Evolutionary conservation across 441 rosid species (phyloP).

Genomic region (Adansonia grandidieri): DNA sequence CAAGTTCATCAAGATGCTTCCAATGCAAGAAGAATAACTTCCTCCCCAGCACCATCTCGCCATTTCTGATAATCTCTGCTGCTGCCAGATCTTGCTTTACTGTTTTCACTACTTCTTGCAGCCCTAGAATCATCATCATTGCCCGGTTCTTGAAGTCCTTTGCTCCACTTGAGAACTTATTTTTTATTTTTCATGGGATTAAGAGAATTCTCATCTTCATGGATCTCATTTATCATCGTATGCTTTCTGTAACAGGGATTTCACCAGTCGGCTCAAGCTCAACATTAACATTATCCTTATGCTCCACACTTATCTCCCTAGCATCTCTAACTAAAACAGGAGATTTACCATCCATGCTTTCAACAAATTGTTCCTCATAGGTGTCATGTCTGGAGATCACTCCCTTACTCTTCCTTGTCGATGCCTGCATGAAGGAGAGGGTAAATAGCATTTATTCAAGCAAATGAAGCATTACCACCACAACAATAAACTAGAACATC

Average conservation of each 20-base stretch:
- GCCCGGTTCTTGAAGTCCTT: slow-evolving; percentile 55
- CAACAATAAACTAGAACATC: neutral
- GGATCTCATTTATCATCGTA: slow-evolving; percentile 35
- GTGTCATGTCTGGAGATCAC: slow-evolving; percentile 52
- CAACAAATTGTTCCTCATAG: slow-evolving; percentile 60
- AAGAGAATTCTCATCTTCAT: slow-evolving; percentile 38
- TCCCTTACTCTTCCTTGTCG: slow-evolving; percentile 39
- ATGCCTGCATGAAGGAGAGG: slow-evolving; percentile 36
- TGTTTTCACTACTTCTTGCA: slow-evolving; percentile 87
- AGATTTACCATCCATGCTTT: slow-evolving; percentile 66
- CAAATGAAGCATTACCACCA: neutral
- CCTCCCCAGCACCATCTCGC: slow-evolving; percentile 72
- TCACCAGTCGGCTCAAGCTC: slow-evolving; percentile 40
- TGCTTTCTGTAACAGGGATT: slow-evolving; percentile 57
- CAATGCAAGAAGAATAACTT: slow-evolving; percentile 52
- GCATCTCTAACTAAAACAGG: slow-evolving; percentile 47
- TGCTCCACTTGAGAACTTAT: slow-evolving; percentile 47
- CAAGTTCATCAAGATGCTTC: slow-evolving; percentile 56
- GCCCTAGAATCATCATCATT: slow-evolving; percentile 72
- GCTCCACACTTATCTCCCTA: slow-evolving; percentile 57
- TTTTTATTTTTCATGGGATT: slow-evolving; percentile 42
- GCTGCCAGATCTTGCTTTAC: slow-evolving; percentile 87
- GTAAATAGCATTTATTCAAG: neutral
- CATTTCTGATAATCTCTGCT: slow-evolving; percentile 74
- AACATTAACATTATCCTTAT: slow-evolving; percentile 48